Percentiles rank a stretch among this genome's conserved stretches.
phyloP scores from a whole-genome alignment of 192 early-diverging fungal species.

The Diversispora epigaea region DNA sequence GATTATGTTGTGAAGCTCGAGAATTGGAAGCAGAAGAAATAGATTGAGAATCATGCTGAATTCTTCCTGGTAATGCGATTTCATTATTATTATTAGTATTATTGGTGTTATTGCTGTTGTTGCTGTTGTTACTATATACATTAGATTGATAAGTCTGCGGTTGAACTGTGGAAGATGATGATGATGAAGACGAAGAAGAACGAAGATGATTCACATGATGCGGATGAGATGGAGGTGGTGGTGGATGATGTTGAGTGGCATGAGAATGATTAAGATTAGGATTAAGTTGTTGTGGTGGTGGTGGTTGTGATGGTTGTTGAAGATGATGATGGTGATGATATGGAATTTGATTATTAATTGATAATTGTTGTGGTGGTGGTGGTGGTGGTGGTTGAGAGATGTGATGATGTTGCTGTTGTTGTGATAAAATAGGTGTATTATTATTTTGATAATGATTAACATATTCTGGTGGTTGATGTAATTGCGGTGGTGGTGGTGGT shows the following conservation, averaged over 20 bases:
- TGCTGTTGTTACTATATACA: neutral
- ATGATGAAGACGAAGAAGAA: neutral
- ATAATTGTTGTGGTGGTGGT: too few species aligned
- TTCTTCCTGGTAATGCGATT: conserved; percentile 3
- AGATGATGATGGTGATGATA: neutral
- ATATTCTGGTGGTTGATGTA: too few species aligned
- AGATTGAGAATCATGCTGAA: conserved; percentile 7
- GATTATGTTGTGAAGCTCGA: neutral
- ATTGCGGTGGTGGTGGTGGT: too few species aligned
- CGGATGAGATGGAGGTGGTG: neutral
- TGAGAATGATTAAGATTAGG: neutral
- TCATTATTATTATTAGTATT: conserved; percentile 5
- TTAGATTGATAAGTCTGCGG: neutral
- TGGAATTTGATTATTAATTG: too few species aligned
- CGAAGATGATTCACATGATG: neutral
- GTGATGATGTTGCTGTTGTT: too few species aligned
- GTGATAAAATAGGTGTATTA: too few species aligned
- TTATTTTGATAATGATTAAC: too few species aligned
- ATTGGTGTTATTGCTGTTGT: too few species aligned
- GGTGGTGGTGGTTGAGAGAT: too few species aligned
- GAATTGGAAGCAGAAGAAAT: neutral
- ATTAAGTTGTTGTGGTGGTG: neutral
- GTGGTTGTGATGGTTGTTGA: neutral
- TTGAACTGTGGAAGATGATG: neutral
- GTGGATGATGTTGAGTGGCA: neutral